Evolutionary conservation across 2,329 filamentous ascomycete genomes (phyloP), one percentile per base, ranked within the genome.

Genomic region (Amesomyces nigricolor): DNA sequence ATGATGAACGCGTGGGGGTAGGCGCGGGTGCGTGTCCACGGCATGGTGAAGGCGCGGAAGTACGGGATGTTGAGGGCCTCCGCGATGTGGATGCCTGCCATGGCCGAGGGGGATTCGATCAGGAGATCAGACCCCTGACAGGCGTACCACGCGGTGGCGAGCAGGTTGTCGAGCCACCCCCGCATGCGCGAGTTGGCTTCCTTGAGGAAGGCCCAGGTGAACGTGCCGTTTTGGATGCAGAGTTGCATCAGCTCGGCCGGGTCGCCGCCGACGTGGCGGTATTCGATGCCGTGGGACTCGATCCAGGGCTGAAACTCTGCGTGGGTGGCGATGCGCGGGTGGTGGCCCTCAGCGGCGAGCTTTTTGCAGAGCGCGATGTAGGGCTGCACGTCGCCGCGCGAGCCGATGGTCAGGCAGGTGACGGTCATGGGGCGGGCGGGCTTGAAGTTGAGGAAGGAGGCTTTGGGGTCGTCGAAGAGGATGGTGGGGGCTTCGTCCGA

Each of bases 11-110:
- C 94, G 71, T 99, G 94, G 2, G 94, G 94, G 65, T 99, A 99
- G 0, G 92, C 91, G 51, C 94, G 81, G 14, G 94, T 99, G 47
- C 91, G 85, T 0, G 94, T 96, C 94, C 94, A 99, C 0, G 94
- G 94, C 94, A 99, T 99, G 16, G 91, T 95, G 68, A 99, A 99
- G 0, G 91, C 92, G 54, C 94, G 85, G 75, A 97, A 97, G 70
- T 99, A 99, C 0, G 94, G 94, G 44, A 99, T 95, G 13, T 83
- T 79, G 2, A 99, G 78, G 22, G 91, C 90, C 72, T 99, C 94
- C 1, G 94, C 94, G 62, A 99, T 95, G 70, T 99, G 94, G 52
- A 99, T 96, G 26, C 94, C 94, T 0, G 88, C 91, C 94, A 99
- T 99, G 13, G 94, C 91, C 55, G 89, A 95, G 0, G 94, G 94